phyloP scores from a whole-genome alignment of 2,329 filamentous ascomycete genomes.

The Lecanoromycetidae sp. region DNA sequence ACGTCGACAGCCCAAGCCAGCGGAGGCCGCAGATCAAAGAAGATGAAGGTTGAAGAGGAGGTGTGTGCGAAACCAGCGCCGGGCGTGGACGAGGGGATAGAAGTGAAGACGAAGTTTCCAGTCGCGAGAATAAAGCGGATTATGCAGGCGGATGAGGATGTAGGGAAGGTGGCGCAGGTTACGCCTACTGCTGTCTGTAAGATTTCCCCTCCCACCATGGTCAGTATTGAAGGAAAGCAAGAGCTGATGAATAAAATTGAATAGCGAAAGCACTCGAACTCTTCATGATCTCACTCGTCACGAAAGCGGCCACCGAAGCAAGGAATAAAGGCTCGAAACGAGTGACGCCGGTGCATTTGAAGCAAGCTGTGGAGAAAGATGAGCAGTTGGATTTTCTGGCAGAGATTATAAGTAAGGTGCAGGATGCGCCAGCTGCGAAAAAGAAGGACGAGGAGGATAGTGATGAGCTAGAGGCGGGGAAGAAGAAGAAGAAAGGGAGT shows the following conservation, averaged over 20 bases:
- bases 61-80: conserved; percentile 27
- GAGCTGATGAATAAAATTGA: conserved; percentile 19
- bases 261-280: conserved; percentile 84
- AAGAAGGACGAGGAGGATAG: conserved; percentile 30
- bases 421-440: conserved; percentile 41
- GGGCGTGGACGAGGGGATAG: conserved; percentile 42
- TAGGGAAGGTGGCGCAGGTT: conserved; percentile 95
- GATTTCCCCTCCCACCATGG: conserved; percentile 20
- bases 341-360: conserved; percentile 81
- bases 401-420: conserved; percentile 81
- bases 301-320: conserved; percentile 75
- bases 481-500: conserved; percentile 32
- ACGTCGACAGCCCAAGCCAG: conserved; percentile 10
- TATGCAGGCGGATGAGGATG: conserved; percentile 98
- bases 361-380: conserved; percentile 75
- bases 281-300: conserved; percentile 92
- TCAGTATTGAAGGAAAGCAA: not conserved
- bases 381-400: conserved; percentile 89
- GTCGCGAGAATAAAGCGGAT: conserved; percentile 97
- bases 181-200: conserved; percentile 82
- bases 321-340: conserved; percentile 73
- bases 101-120: conserved; percentile 90
- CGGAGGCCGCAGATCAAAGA: conserved; percentile 15
- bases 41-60: conserved; percentile 19
- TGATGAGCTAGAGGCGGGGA: conserved; percentile 35